phyloP scores from a whole-genome alignment of 345 rosid genomes.

The Hirschfeldia incana region DNA sequence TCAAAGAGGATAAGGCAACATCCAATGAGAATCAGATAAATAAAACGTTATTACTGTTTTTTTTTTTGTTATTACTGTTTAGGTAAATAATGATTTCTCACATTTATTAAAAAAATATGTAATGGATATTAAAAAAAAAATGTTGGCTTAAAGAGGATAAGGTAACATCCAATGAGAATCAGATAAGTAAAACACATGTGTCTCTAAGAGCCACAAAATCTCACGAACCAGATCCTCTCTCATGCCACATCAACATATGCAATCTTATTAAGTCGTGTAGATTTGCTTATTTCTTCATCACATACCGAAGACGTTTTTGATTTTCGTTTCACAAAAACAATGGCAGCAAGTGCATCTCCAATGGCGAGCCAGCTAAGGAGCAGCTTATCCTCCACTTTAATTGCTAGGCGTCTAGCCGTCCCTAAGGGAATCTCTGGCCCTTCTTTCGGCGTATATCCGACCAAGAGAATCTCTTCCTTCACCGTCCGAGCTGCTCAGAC shows the following conservation, averaged over 20 bases:
- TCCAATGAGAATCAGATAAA: conserved; percentile 32
- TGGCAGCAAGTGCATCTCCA: conserved; percentile 74
- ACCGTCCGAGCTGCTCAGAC: conserved; percentile 72
- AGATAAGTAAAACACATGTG: conserved; percentile 8
- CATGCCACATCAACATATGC: conserved; percentile 36
- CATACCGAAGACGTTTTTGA: background rate
- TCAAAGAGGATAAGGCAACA: conserved; percentile 39
- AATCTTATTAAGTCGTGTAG: conserved; percentile 30
- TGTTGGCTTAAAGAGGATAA: conserved; percentile 26
- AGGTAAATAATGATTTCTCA: too few relatives aligned
- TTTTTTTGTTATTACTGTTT: too few relatives aligned
- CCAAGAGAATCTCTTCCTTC: conserved; percentile 58
- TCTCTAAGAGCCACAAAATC: conserved; percentile 24
- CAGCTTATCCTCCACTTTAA: conserved; percentile 66
- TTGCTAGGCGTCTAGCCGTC: conserved; percentile 42
- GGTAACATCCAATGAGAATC: conserved; percentile 41
- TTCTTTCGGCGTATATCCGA: conserved; percentile 54
- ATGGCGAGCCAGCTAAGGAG: conserved; percentile 86
- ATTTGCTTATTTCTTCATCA: conserved; percentile 33
- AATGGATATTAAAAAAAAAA: background rate
- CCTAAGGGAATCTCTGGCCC: conserved; percentile 71
- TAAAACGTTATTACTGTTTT: background rate
- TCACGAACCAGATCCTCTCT: conserved; percentile 25
- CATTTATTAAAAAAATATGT: too few relatives aligned
- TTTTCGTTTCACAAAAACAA: conserved; percentile 11